A percentile compares a stretch with the other conserved stretches of the same genome.
phyloP scores from a whole-genome alignment of 1,284 basidiomycete species.

The Inonotus hispidus region DNA sequence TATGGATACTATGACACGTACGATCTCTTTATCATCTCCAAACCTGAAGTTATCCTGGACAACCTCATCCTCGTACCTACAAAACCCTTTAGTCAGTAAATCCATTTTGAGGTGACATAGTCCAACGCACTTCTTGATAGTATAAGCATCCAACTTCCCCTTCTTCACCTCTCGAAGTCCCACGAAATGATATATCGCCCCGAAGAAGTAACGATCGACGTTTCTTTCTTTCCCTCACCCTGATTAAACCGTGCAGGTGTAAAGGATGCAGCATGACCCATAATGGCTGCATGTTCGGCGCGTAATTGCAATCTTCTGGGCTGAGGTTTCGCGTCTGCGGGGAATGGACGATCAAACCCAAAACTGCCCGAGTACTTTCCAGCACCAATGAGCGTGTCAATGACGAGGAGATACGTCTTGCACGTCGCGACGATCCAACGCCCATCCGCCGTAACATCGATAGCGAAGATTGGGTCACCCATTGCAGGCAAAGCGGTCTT shows the following conservation, averaged over 20 bases:
- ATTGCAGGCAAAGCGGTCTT: conserved; percentile 97
- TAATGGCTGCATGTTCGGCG: conserved; percentile 92
- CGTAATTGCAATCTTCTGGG: conserved; percentile 87
- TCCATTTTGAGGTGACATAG: conserved; percentile 7
- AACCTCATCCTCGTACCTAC: conserved; percentile 83
- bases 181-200: conserved; percentile 94
- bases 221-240: conserved; percentile 82
- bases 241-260: conserved; percentile 96
- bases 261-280: conserved; percentile 86
- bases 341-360: conserved; percentile 96
- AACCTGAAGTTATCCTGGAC: conserved; percentile 97
- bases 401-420: conserved; percentile 89
- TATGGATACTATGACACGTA: conserved; percentile 34
- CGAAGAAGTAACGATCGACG: conserved; percentile 93
- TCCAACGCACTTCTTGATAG: conserved; percentile 74
- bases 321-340: conserved; percentile 88
- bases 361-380: conserved; percentile 83
- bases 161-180: conserved; percentile 95
- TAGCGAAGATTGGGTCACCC: conserved; percentile 91
- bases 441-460: conserved; percentile 93
- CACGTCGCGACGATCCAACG: conserved; percentile 96
- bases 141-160: conserved; percentile 86
- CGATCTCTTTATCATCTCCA: conserved; percentile 92
- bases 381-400: conserved; percentile 93
- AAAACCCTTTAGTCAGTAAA: conserved; percentile 21